phyloP scores from a whole-genome alignment of 2,329 filamentous ascomycete genomes.

The Colletotrichum tofieldiae region DNA sequence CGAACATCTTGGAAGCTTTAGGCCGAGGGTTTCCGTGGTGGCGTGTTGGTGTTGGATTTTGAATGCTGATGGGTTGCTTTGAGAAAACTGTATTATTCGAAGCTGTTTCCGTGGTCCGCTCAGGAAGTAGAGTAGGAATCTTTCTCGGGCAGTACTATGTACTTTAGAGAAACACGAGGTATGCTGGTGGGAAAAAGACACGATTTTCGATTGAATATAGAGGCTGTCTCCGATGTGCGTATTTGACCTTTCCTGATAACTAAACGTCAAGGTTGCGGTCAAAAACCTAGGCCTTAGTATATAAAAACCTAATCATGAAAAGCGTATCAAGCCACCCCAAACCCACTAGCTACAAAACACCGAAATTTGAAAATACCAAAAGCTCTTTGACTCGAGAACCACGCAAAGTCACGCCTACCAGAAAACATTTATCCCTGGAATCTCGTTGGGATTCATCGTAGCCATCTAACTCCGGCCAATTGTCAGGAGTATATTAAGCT shows the following conservation, averaged over 20 bases:
- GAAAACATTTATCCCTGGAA: too few species aligned
- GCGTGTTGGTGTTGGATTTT: not conserved
- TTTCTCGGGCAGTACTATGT: not conserved
- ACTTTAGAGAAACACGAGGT: not conserved
- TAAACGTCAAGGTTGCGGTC: not conserved
- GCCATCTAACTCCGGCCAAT: too few species aligned
- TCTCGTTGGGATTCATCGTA: too few species aligned
- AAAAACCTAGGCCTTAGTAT: not conserved
- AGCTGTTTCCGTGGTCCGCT: not conserved
- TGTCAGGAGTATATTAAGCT: too few species aligned
- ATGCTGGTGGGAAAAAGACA: not conserved
- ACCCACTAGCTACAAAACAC: not conserved
- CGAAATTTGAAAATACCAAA: not conserved
- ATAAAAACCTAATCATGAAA: too few species aligned
- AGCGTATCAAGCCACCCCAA: not conserved
- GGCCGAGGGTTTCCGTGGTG: not conserved
- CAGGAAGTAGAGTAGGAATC: not conserved
- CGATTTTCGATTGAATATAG: rapidly evolving
- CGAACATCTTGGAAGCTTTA: not conserved
- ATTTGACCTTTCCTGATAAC: not conserved
- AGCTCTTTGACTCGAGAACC: not conserved
- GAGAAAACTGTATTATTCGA: too few species aligned
- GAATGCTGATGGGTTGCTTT: not conserved
- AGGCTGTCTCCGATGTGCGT: not conserved
- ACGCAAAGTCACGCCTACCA: too few species aligned